phyloP scores from a whole-genome alignment of 1,284 basidiomycete species.

The Cryptococcus floricola region DNA sequence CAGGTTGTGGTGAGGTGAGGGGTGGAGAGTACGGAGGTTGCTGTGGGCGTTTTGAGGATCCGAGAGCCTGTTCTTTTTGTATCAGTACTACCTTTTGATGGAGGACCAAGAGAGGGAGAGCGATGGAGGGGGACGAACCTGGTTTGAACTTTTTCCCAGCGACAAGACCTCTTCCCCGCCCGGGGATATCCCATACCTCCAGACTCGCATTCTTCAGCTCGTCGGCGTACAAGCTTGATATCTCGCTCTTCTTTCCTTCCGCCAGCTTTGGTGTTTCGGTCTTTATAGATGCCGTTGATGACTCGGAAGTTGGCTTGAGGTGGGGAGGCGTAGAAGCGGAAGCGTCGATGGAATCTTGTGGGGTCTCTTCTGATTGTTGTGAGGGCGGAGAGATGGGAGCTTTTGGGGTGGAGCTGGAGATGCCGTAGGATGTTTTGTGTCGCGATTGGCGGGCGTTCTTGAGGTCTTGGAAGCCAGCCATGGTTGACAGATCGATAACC shows the following conservation, averaged over 20 bases:
- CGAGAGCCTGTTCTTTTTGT: slow-evolving; percentile 55
- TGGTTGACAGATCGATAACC: too few species aligned
- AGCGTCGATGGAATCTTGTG: too few species aligned
- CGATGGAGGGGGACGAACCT: slow-evolving; percentile 15
- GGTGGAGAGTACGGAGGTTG: slow-evolving; percentile 65
- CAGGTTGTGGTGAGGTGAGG: slow-evolving; percentile 61
- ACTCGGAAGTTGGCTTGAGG: too few species aligned
- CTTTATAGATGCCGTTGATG: too few species aligned
- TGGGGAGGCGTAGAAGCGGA: too few species aligned
- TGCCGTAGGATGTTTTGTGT: too few species aligned
- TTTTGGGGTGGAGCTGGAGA: too few species aligned
- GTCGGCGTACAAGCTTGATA: neutral
- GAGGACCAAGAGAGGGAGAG: neutral
- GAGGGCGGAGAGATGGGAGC: too few species aligned
- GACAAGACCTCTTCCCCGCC: slow-evolving; percentile 37
- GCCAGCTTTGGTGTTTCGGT: too few species aligned
- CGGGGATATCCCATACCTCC: slow-evolving; percentile 15
- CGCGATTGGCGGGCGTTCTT: too few species aligned
- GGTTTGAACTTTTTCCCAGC: slow-evolving; percentile 11
- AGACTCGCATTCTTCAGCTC: slow-evolving; percentile 18
- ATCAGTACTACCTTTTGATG: neutral
- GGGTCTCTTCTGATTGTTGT: too few species aligned
- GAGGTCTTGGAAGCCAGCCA: too few species aligned
- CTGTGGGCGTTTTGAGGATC: slow-evolving; percentile 59
- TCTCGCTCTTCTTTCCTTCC: neutral